phyloP scores from a whole-genome alignment of 1,284 basidiomycete species.

The Athelia psychrophila region DNA sequence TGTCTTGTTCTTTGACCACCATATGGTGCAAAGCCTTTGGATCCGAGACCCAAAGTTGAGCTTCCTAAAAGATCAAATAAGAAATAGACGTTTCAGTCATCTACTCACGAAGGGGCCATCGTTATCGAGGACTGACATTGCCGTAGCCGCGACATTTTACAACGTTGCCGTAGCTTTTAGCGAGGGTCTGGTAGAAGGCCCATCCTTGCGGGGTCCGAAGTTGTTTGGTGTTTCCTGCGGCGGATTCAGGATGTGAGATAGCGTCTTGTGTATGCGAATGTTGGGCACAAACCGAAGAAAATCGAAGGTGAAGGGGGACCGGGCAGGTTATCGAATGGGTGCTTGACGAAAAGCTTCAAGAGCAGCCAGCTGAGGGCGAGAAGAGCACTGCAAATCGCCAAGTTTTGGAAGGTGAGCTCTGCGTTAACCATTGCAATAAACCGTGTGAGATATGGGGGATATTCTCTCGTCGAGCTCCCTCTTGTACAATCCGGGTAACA shows the following conservation, averaged over 20 bases:
- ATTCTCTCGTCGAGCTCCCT: too few relatives aligned
- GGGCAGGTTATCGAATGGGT: slow-evolving; percentile 8
- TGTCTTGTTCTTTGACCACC: slow-evolving; percentile 34
- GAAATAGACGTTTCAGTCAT: background rate
- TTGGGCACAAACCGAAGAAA: slow-evolving; percentile 8
- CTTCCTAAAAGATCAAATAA: slow-evolving; percentile 20
- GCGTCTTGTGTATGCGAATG: background rate
- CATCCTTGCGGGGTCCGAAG: slow-evolving; percentile 9
- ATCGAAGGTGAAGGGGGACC: slow-evolving; percentile 13
- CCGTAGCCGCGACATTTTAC: slow-evolving; percentile 13
- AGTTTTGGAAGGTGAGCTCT: too few relatives aligned
- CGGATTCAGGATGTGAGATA: background rate
- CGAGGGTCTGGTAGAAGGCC: slow-evolving; percentile 14
- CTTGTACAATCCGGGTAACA: too few relatives aligned
- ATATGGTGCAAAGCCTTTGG: slow-evolving; percentile 36
- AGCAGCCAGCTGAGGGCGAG: too few relatives aligned
- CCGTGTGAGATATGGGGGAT: too few relatives aligned
- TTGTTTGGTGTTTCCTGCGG: slow-evolving; percentile 7
- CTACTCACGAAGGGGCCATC: background rate
- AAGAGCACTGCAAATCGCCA: too few relatives aligned
- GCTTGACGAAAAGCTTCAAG: background rate
- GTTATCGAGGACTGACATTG: background rate
- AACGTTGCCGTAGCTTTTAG: slow-evolving; percentile 25
- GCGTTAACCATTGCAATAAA: too few relatives aligned
- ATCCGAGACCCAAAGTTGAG: slow-evolving; percentile 34